These are phyloP conservation scores for Barnettozyma wickerhamii DNA, from an alignment of 805 yeast genomes.

Conservation along the genomic window DNA sequence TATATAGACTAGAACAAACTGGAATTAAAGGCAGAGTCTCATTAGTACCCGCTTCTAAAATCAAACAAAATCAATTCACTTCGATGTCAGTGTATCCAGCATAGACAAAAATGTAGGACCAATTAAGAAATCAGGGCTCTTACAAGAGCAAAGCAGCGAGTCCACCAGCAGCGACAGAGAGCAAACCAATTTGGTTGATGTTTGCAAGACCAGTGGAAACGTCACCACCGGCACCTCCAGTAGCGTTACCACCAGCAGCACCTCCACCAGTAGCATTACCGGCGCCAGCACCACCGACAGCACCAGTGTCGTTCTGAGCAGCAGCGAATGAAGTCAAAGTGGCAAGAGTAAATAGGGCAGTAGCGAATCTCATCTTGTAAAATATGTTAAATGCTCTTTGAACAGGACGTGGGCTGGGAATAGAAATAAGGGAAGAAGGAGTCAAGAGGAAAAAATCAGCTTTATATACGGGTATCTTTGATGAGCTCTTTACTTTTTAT, in stretches of 20 bases:
- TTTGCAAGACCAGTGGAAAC: slow-evolving; percentile 22
- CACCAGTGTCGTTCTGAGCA: slow-evolving; percentile 5
- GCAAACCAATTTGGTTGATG: slow-evolving; percentile 13
- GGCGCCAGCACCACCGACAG: slow-evolving; percentile 10
- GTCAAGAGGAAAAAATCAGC: background rate
- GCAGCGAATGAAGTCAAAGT: slow-evolving; percentile 5
- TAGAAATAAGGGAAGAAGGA: background rate
- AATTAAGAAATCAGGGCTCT: background rate
- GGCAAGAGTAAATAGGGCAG: slow-evolving; percentile 6
- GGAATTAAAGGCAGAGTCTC: too few relatives aligned
- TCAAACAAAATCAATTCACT: too few relatives aligned
- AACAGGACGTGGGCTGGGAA: background rate
- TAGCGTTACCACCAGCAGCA: slow-evolving; percentile 7
- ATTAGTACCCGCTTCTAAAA: too few relatives aligned
- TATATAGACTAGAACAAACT: too few relatives aligned
- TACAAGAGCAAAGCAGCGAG: slow-evolving; percentile 20
- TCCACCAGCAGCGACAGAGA: slow-evolving; percentile 20
- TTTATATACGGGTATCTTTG: background rate
- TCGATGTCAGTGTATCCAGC: too few relatives aligned
- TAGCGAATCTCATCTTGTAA: slow-evolving; percentile 8
- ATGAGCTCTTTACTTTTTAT: background rate
- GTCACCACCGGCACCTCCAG: background rate
- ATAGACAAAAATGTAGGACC: too few relatives aligned
- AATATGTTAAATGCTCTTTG: background rate
- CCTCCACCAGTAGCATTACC: slow-evolving; percentile 4